phyloP scores from a whole-genome alignment of 148 eudicot species.

The Oxyria digyna region DNA sequence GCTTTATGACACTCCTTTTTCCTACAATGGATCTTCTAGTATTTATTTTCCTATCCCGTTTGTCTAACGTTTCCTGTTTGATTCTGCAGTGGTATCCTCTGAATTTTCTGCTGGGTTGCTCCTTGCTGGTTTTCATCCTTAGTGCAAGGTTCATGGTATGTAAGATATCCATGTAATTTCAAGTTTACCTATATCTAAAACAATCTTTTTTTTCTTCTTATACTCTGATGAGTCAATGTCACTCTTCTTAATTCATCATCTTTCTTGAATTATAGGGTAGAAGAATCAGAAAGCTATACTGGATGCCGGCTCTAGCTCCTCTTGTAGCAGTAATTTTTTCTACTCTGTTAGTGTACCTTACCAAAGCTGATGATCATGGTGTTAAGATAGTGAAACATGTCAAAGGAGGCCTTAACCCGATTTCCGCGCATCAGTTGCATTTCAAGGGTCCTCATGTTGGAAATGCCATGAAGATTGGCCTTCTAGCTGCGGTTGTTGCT shows the following conservation, averaged over 20 bases:
- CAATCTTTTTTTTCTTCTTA: too few species aligned
- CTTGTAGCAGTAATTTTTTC: constrained; percentile 39
- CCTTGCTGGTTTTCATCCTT: constrained; percentile 11
- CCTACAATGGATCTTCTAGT: background rate
- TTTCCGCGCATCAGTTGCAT: constrained; percentile 35
- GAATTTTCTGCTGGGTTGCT: constrained; percentile 5
- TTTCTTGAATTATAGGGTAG: constrained; percentile 33
- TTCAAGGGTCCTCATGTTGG: constrained; percentile 27
- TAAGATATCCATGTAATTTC: background rate
- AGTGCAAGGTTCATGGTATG: constrained; percentile 18
- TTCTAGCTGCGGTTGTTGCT: constrained; percentile 34
- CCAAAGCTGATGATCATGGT: constrained; percentile 49
- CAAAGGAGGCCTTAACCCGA: constrained; percentile 50
- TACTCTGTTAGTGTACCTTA: constrained; percentile 48
- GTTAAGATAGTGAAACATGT: constrained; percentile 63
- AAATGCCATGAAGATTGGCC: constrained; percentile 33
- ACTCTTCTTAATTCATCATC: background rate
- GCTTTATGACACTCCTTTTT: background rate
- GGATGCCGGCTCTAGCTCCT: constrained; percentile 59
- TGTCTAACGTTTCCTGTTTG: background rate
- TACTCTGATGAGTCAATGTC: background rate
- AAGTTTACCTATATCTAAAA: background rate
- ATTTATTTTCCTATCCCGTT: constrained; percentile 9
- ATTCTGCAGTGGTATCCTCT: constrained; percentile 22
- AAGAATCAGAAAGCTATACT: constrained; percentile 38